Base-by-base conservation (phyloP, 1,284 basidiomycete species). In the Fistulina hepatica region DNA sequence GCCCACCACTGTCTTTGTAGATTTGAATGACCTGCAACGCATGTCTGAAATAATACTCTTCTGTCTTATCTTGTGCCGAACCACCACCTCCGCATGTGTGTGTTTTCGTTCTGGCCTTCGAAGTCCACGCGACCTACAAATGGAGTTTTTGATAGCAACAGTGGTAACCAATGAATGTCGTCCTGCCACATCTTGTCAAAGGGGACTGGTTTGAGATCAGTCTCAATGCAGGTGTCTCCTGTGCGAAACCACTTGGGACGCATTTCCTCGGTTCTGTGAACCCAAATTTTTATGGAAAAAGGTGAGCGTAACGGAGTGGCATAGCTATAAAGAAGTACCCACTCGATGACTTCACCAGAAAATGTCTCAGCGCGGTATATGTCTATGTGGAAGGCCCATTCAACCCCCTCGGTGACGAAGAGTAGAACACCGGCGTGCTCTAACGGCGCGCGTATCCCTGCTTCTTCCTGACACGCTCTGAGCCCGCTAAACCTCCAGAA, bases 341-440 rank as follows among this genome's bases (percentile, higher is more conserved):
- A 81, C 81, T 84, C 81, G 11, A 58, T 65, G 10, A 76, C 59
- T 2, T 48, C 53, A 0, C 79, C 77, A 5, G 53, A 55, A 40
- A 71, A 75, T 21, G 58, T 51, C 2, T 69, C 63, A 0, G 77
- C 76, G 4, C 65, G 60, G 48, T 73, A 84, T 4, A 83, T 59
- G 32, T 78, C 71, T 38, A 83, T 76, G 38, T 81, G 64, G 46
- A 77, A 78, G 1, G 75, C 75, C 50, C 61, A 64, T 24, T 73
- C 67, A 3, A 57, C 51, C 3, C 59, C 67, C 32, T 67, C 59
- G 24, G 52, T 60, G 16, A 71, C 53, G 52, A 82, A 84, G 39
- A 82, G 57, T 12, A 83, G 54, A 2, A 62, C 68, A 6, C 80
- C 81, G 33, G 62, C 67, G 36, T 73, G 69, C 36, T 62, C 53